Percentiles rank a stretch among this genome's conserved stretches.
These are phyloP conservation scores for Polyplosphaeria fusca DNA, from an alignment of 495 filamentous ascomycete species.

Conservation along the genomic window DNA sequence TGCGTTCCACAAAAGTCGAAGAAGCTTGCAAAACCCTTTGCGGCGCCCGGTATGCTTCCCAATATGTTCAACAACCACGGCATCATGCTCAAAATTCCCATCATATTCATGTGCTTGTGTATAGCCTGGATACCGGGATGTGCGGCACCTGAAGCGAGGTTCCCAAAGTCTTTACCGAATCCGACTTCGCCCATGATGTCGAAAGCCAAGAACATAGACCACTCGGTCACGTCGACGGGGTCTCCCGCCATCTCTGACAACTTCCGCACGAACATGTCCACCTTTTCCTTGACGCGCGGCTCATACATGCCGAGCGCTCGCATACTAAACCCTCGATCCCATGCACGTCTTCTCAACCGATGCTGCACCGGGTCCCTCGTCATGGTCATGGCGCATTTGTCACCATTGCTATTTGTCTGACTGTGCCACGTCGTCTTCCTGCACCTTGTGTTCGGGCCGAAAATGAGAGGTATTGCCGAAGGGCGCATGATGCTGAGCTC, in stretches of 20 bases:
- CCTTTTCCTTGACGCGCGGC: conserved; percentile 17
- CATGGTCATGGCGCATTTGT: conserved; percentile 42
- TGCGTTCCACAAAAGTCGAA: conserved; percentile 10
- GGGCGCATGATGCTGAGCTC: conserved; percentile 43
- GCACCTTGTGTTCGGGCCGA: conserved; percentile 38
- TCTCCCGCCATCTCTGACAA: conserved; percentile 14
- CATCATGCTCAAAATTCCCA: conserved; percentile 24
- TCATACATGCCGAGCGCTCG: conserved; percentile 11
- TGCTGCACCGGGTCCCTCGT: conserved; percentile 36
- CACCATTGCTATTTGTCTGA: conserved; percentile 31
- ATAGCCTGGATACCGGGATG: conserved; percentile 28
- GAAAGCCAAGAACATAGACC: conserved; percentile 42
- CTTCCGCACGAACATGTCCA: conserved; percentile 6
- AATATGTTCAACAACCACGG: conserved; percentile 26
- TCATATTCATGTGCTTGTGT: conserved; percentile 24
- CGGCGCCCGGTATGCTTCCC: conserved; percentile 13
- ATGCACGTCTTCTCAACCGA: conserved; percentile 8
- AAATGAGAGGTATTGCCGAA: conserved; percentile 38
- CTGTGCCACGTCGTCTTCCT: conserved; percentile 47
- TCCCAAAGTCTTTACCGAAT: conserved; percentile 42
- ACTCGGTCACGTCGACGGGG: conserved; percentile 37
- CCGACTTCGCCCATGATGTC: conserved; percentile 44
- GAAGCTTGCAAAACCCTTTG: conserved; percentile 12
- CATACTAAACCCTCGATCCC: conserved; percentile 13
- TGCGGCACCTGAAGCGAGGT: conserved; percentile 30